Evolutionary conservation across 2,329 filamentous ascomycete species (phyloP), one percentile per base, ranked within the genome.

Genomic region (Drechslera avenae): DNA sequence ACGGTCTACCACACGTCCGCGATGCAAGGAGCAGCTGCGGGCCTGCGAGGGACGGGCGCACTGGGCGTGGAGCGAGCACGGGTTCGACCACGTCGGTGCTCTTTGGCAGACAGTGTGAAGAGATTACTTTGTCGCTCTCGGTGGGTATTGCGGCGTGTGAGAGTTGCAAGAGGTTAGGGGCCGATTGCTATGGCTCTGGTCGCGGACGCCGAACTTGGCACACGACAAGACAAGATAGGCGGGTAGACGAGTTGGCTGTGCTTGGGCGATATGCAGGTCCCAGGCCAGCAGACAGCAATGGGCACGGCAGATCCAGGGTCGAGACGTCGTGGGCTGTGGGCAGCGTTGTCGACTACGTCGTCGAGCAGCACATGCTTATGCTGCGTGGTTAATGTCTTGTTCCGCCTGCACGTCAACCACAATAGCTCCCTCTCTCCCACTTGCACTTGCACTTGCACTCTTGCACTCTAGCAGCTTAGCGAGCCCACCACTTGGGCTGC

Each of bases 1-100:
- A 60, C 50, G 54, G 48, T 54, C 26, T 43, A 42, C 23, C 30
- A 41, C 34, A 23, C 62, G 43, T 45, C 26, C 44, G 42, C 26
- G 23, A 30, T 37, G 67, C 69, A 69, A 57, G 68, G 68, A 50
- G 52, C 54, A 56, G 59, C 49, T 45, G 56, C 51, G 50, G 58
- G 57, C 47, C 50, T 48, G 51, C 49, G 47, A 48, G 49, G 26
- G 39, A 44, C 47, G 32, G 57, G 56, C 59, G 56, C 62, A 52
- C 60, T 48, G 57, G 42, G 50, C 56, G 53, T 46, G 49, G 56
- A 50, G 48, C 45, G 46, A 56, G 48, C 54, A 52, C 39, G 39
- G 49, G 50, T 40, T 48, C 46, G 43, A 37, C 42, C 49, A 36
- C 39, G 41, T 70, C 68, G 42, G 39, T 39, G 14, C 51, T 34